A percentile compares a stretch with the other conserved stretches of the same genome.
phyloP scores from a whole-genome alignment of 148 eudicot species.

The Rheum nobile region DNA sequence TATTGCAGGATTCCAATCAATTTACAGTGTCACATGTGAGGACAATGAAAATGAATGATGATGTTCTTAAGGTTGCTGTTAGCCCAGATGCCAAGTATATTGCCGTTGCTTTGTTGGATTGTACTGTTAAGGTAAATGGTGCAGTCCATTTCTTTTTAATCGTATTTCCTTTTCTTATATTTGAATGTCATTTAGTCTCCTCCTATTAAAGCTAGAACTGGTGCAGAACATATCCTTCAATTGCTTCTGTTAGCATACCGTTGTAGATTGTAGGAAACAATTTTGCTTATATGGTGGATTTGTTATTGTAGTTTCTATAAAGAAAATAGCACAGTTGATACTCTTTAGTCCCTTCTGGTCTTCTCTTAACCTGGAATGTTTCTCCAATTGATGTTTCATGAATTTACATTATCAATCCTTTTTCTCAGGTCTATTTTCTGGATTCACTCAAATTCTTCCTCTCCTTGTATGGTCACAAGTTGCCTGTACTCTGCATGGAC shows the following conservation, averaged over 20 bases:
- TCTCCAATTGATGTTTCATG: neutral
- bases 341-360: neutral
- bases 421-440: constrained; percentile 64
- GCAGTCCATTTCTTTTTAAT: neutral
- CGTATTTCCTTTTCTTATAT: neutral
- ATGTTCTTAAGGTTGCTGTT: constrained; percentile 65
- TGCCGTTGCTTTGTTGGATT: constrained; percentile 79
- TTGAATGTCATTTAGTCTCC: neutral
- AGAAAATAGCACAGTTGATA: neutral
- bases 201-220: neutral
- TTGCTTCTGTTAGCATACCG: neutral
- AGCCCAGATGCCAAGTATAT: constrained; percentile 86
- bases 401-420: neutral
- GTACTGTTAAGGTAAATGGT: constrained; percentile 69
- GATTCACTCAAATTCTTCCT: constrained; percentile 76
- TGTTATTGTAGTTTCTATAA: neutral
- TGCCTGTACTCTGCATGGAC: constrained; percentile 95
- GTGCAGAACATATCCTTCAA: neutral
- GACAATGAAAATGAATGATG: constrained; percentile 71
- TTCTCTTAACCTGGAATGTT: neutral
- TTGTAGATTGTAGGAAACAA: neutral
- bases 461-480: constrained; percentile 80
- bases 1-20: constrained; percentile 44
- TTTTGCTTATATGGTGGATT: neutral
- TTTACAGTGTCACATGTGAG: constrained; percentile 52